These are phyloP conservation scores for Cryphonectria radicalis DNA, from an alignment of 2,329 filamentous ascomycete species.

Conservation along the genomic window DNA sequence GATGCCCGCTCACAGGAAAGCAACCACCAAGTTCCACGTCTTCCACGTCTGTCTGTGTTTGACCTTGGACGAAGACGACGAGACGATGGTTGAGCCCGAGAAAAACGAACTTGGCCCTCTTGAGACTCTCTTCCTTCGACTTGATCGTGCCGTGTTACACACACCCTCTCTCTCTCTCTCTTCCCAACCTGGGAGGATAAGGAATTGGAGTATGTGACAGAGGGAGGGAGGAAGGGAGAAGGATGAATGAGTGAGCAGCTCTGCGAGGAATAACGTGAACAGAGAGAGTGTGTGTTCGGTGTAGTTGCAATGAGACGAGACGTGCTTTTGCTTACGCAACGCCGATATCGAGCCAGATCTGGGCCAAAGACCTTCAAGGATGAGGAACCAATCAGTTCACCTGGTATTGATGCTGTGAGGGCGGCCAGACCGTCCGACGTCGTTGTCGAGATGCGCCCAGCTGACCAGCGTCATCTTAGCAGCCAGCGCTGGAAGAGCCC, in stretches of 20 bases:
- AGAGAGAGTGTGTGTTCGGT: neutral
- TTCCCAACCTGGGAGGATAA: neutral
- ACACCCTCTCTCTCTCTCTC: no score
- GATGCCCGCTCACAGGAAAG: neutral
- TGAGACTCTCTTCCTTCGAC: neutral
- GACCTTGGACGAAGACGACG: neutral
- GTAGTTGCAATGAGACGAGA: neutral
- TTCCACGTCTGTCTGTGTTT: neutral
- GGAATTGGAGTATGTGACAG: neutral
- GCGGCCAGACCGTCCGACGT: neutral
- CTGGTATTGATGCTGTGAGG: neutral
- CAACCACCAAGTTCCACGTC: neutral
- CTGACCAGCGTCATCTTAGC: neutral
- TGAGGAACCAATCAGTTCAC: slow-evolving; percentile 2
- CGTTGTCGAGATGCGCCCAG: neutral
- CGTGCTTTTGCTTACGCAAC: neutral
- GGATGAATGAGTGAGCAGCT: no score
- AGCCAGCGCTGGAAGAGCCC: neutral
- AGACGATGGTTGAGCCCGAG: neutral
- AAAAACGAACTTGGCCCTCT: neutral
- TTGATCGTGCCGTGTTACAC: neutral
- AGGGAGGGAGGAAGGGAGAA: neutral
- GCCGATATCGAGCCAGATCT: neutral
- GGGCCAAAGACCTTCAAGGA: neutral
- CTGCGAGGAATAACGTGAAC: neutral